Evolutionary conservation across 2,329 filamentous ascomycete genomes (phyloP).

Genomic region (Pseudogymnoascus sp.): DNA sequence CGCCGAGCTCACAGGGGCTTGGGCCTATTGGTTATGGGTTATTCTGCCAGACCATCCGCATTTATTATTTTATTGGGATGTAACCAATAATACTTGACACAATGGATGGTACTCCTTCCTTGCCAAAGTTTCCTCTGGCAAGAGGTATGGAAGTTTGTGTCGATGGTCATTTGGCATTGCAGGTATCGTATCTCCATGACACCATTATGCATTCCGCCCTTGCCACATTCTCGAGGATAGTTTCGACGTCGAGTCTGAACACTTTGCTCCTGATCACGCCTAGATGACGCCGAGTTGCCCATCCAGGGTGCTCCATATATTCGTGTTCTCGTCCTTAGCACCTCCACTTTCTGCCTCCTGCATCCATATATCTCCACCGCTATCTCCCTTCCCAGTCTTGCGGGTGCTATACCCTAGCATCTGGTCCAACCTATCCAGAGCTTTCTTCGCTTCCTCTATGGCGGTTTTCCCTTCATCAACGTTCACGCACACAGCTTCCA

Average conservation of each 20-base stretch:
- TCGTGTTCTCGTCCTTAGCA: slow-evolving; percentile 7
- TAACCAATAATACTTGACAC: background rate
- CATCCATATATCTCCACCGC: background rate
- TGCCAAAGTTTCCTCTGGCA: background rate
- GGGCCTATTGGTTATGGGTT: background rate
- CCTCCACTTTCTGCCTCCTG: slow-evolving; percentile 1
- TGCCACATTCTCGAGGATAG: background rate
- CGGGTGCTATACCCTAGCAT: background rate
- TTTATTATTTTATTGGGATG: background rate
- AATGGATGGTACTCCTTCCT: background rate
- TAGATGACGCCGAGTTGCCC: slow-evolving; percentile 23
- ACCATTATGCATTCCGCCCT: background rate
- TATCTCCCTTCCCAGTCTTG: slow-evolving; percentile 1
- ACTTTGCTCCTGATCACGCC: background rate
- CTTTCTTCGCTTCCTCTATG: slow-evolving; percentile 43
- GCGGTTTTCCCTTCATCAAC: slow-evolving; percentile 51
- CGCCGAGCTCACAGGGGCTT: background rate
- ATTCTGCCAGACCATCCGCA: background rate
- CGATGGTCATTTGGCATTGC: background rate
- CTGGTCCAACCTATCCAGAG: slow-evolving; percentile 39
- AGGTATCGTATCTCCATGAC: background rate
- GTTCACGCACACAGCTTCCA: slow-evolving; percentile 50
- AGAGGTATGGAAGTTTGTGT: background rate
- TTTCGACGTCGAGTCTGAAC: background rate
- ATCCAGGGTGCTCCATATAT: slow-evolving; percentile 26